Evolutionary conservation across 2,329 filamentous ascomycete genomes (phyloP), one percentile per base, ranked within the genome.

Genomic region (Colletotrichum sp.): DNA sequence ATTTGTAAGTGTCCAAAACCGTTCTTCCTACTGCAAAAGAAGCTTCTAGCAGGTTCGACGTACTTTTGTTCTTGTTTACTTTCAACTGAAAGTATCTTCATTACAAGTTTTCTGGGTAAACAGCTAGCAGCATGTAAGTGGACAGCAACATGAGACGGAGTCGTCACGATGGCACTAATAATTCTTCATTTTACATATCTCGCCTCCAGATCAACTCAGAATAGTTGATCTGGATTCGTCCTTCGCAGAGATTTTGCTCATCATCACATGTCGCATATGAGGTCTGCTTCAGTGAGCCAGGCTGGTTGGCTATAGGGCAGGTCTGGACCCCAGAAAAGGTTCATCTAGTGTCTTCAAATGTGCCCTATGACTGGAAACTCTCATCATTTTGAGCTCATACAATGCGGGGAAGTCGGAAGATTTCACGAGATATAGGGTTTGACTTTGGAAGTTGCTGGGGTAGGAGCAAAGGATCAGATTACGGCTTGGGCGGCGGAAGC

Each of bases 381-480:
- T 43, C 38, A 0, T 1, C 1, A 0, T 4, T 0, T 11, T n/a
- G 5, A n/a, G 38, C 38, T 0, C 18, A n/a, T 12, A 47, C 38
- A 0, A 1, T 47, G 38, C 38, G 18, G 38, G 38, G 38, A 47
- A 47, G 18, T 47, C 3, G 38, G 18, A 47, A 47, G 38, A 12
- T 47, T 47, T 47, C 38, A n/a, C 18, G 7, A 16, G 5, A 12
- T n/a, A 47, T 47, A 47, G 38, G 6, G 0, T 47, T 47, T n/a
- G 38, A 47, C 18, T 47, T 1, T n/a, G 18, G 0, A 47, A 18
- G 18, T 47, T 47, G 38, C 38, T n/a, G 9, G 18, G 18, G 9
- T 9, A 47, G 6, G 0, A 7, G 38, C 38, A 7, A 12, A 47
- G n/a, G 38, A 0, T 47, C 9, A n/a, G 38, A n/a, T 47, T 18